A percentile compares a stretch with the other conserved stretches of the same genome.
Evolutionary conservation across 2,329 filamentous ascomycete genomes (phyloP).

Genomic region (Aspergillus carbonarius): DNA sequence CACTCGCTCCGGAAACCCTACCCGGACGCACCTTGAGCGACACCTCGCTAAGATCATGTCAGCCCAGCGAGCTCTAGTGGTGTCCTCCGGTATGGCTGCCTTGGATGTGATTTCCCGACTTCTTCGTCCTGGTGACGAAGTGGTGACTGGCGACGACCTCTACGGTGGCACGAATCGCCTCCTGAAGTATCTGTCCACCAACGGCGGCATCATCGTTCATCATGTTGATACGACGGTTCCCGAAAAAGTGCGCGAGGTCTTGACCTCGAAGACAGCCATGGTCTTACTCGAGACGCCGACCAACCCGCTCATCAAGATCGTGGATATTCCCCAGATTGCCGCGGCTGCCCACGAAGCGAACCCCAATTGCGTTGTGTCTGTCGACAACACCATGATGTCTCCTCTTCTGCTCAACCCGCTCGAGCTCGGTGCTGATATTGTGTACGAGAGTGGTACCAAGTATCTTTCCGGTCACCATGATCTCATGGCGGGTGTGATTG

Average conservation of each 20-base stretch:
- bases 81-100: slow-evolving; percentile 96
- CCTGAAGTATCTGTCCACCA: slow-evolving; percentile 84
- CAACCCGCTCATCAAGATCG: slow-evolving; percentile 97
- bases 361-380: slow-evolving; percentile 75
- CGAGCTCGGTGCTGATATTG: slow-evolving; percentile 90
- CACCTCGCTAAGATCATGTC: slow-evolving; percentile 99
- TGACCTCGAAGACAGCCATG: slow-evolving; percentile 85
- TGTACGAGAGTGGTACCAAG: slow-evolving; percentile 97
- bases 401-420: slow-evolving; percentile 92
- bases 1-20: slow-evolving; percentile 95
- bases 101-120: slow-evolving; percentile 93
- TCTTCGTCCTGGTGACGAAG: slow-evolving; percentile 88
- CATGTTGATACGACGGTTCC: slow-evolving; percentile 91
- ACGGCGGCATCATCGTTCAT: slow-evolving; percentile 89
- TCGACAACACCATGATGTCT: slow-evolving; percentile 99
- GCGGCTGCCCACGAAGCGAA: slow-evolving; percentile 74
- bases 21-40: slow-evolving; percentile 89
- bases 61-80: slow-evolving; percentile 83
- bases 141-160: slow-evolving; percentile 93
- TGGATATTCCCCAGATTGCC: slow-evolving; percentile 82
- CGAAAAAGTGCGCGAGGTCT: slow-evolving; percentile 65
- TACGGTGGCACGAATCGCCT: slow-evolving; percentile 95
- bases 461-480: slow-evolving; percentile 98
- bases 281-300: slow-evolving; percentile 94
- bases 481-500: slow-evolving; percentile 96